Evolutionary conservation across 164 flowering plant species (phyloP).

Genomic region (Aristolochia contorta): DNA sequence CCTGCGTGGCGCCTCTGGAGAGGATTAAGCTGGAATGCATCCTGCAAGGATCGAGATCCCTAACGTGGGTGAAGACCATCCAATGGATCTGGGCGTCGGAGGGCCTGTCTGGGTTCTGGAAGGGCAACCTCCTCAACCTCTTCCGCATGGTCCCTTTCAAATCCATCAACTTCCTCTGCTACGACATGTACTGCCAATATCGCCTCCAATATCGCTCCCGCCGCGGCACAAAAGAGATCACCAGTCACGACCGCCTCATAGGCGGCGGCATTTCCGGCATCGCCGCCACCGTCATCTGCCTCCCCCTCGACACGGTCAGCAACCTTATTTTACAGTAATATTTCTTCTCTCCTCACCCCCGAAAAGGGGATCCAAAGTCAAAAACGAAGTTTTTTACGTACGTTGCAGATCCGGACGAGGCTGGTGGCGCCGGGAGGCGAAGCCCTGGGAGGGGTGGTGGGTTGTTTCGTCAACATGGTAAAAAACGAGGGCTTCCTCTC

Average conservation of each 20-base stretch:
- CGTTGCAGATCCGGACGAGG: conserved; percentile 12
- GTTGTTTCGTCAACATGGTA: conserved; percentile 9
- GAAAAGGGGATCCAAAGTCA: too few species aligned
- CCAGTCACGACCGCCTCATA: conserved; percentile 11
- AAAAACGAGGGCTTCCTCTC: conserved; percentile 12
- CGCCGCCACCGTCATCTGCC: conserved; percentile 11
- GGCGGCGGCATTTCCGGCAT: conserved; percentile 14
- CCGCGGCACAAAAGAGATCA: conserved; percentile 3
- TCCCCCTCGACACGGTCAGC: conserved; percentile 12
- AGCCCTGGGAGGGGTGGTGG: conserved; percentile 10
- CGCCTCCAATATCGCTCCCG: conserved; percentile 4
- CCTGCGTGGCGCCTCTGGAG: conserved; percentile 12
- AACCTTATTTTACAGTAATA: too few species aligned
- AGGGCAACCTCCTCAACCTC: conserved; percentile 13
- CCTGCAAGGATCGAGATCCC: conserved; percentile 2
- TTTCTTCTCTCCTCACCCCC: too few species aligned
- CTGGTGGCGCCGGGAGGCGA: conserved; percentile 13
- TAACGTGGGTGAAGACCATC: conserved; percentile 3
- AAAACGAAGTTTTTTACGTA: too few species aligned
- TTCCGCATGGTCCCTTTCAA: conserved; percentile 18
- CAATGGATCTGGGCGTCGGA: conserved; percentile 11
- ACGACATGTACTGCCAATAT: conserved; percentile 15
- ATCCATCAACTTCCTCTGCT: conserved; percentile 16
- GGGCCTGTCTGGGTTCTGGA: conserved; percentile 13
- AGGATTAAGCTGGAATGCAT: conserved; percentile 15